Evolutionary conservation across 2,329 filamentous ascomycete species (phyloP), one percentile per base, ranked within the genome.

Genomic region (Sporothrix dimorphospora): DNA sequence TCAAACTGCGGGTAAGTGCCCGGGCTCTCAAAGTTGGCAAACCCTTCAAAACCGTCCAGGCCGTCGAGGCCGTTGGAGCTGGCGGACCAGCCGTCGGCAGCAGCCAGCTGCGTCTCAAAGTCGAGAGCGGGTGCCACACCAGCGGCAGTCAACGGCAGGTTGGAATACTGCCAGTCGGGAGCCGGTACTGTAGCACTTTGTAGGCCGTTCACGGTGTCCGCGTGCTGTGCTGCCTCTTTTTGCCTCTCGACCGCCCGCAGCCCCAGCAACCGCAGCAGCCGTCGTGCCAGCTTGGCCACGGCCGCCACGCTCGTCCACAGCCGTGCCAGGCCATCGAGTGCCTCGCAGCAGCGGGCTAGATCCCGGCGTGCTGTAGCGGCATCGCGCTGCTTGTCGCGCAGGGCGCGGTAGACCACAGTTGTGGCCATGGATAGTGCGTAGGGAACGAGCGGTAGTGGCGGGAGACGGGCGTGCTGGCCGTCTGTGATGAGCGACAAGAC

Each of bases 381-480:
- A 4, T 27, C 38, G 49, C 51, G 47, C 49, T 69, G 66, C 11
- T 55, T 55, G 34, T 69, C 66, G 9, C 66, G 66, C 12, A 69
- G 66, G 30, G 66, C 66, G 6, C 66, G 47, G 66, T 69, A 69
- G 12, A 69, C 49, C 2, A 69, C 34, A 0, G 66, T 69, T 1
- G 66, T 69, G 19, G 66, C 30, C 66, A 69, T 69, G 19, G 66
- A 69, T 19, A 69, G 51, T 11, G 66, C 66, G 34, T 69, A 69
- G 9, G 66, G 66, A 1, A 69, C 34, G 34, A 69, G 47, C 0
- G 66, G 66, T 5, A 69, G 49, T 4, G 66, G 47, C 3, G 66
- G 47, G n/a, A 55, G 47, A 34, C 21, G n/a, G 5, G 38, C 24
- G n/a, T 65, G 59, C 38, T 65, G 38, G 38, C 59, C 59, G 21